Conservation (phyloP, 1,139 yeast genomes). For the Yueomyces sp. region DNA sequence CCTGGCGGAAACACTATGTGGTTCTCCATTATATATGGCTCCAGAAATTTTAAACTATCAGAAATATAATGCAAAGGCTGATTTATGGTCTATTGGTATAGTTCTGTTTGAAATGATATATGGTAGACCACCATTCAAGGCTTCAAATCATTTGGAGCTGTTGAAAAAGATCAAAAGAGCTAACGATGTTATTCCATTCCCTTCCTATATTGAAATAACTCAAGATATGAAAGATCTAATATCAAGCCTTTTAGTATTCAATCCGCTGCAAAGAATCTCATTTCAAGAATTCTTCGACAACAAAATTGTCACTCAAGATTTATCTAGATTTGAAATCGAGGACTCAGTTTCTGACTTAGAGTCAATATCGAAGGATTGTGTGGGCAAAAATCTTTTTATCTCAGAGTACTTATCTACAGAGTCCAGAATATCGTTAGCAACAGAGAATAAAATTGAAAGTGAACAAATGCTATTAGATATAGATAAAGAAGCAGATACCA, state of each 20-base stretch:
- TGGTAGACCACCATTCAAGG: conserved; percentile 91
- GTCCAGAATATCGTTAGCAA: neutral
- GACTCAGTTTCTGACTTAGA: conserved; percentile 33
- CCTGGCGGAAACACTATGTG: conserved; percentile 93
- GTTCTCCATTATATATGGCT: conserved; percentile 96
- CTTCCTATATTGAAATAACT: conserved; percentile 34
- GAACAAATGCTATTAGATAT: neutral
- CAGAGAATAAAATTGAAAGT: neutral
- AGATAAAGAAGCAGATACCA: neutral
- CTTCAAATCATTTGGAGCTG: conserved; percentile 82
- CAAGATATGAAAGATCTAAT: conserved; percentile 57
- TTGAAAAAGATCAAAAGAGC: conserved; percentile 73
- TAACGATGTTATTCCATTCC: conserved; percentile 66
- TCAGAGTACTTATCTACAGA: conserved; percentile 48
- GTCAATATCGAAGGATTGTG: conserved; percentile 52
- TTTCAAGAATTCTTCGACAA: conserved; percentile 76
- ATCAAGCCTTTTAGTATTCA: conserved; percentile 62
- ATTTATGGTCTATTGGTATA: conserved; percentile 96
- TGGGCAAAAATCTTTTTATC: conserved; percentile 51
- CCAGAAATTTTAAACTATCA: conserved; percentile 92
- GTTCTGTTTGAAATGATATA: conserved; percentile 90
- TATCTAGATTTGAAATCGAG: conserved; percentile 23
- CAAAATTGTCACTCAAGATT: conserved; percentile 26
- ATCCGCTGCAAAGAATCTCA: conserved; percentile 79
- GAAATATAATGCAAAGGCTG: conserved; percentile 94